A percentile compares a stretch with the other conserved stretches of the same genome.
Conservation (phyloP, 2,329 filamentous ascomycete species). For the Fusarium austroafricanum region DNA sequence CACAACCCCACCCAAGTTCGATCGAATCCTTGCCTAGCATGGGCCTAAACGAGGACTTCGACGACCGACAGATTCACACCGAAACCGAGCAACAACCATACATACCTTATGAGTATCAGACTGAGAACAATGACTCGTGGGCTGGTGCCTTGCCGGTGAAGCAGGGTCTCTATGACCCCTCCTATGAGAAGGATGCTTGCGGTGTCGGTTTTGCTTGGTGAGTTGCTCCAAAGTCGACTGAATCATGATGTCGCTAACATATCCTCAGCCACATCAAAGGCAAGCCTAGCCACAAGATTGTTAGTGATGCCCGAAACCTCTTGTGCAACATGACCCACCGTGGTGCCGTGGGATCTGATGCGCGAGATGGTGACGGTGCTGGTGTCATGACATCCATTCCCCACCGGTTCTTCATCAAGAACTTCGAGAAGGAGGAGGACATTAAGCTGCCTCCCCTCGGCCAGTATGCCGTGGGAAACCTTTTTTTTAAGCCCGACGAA, state of each 20-base stretch:
- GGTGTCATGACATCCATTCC: constrained; percentile 99
- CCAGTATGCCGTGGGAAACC: constrained; percentile 95
- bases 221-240: constrained; percentile 49
- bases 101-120: constrained; percentile 85
- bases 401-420: constrained; percentile 98
- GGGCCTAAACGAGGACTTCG: constrained; percentile 73
- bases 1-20: constrained; percentile 41
- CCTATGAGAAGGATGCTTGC: constrained; percentile 98
- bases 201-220: constrained; percentile 99
- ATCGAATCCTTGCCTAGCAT: constrained; percentile 71
- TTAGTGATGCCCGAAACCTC: constrained; percentile 95
- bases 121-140: constrained; percentile 87
- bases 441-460: constrained; percentile 87
- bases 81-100: constrained; percentile 71
- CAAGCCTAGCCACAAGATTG: constrained; percentile 96
- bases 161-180: constrained; percentile 98
- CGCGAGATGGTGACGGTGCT: constrained; percentile 96
- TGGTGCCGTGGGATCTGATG: constrained; percentile 97
- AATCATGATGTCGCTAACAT: constrained; percentile 36
- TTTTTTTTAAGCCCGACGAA: constrained; percentile 98
- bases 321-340: constrained; percentile 99
- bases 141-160: constrained; percentile 95
- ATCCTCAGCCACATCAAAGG: constrained; percentile 90
- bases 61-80: constrained; percentile 73
- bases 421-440: constrained; percentile 91